Percentiles rank a stretch among this genome's conserved stretches.
Evolutionary conservation across 2,329 filamentous ascomycete genomes (phyloP).

Genomic region (Apiospora kogelbergensis): DNA sequence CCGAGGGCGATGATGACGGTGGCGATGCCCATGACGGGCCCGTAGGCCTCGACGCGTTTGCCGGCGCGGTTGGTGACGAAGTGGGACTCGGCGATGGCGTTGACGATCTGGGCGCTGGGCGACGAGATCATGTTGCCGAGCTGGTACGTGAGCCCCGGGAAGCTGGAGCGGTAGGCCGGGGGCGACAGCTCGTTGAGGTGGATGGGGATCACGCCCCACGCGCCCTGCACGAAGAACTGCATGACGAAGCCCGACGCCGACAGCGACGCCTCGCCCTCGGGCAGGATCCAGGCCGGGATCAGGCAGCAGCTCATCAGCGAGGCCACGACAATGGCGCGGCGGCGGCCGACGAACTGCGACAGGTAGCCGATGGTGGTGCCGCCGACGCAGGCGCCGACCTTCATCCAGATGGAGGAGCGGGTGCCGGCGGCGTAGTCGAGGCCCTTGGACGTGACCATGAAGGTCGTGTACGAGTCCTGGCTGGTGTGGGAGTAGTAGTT

Average conservation of each 20-base stretch:
- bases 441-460: constrained; percentile 73
- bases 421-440: constrained; percentile 63
- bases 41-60: constrained; percentile 65
- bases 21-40: constrained; percentile 72
- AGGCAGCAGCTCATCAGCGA: constrained; percentile 59
- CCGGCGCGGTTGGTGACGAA: constrained; percentile 56
- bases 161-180: constrained; percentile 67
- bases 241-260: constrained; percentile 68
- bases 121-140: constrained; percentile 72
- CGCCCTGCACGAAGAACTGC: constrained; percentile 67
- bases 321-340: constrained; percentile 63
- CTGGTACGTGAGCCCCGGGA: constrained; percentile 72
- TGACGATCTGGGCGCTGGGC: constrained; percentile 60
- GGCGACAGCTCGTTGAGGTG: constrained; percentile 75
- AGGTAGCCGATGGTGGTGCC: constrained; percentile 70
- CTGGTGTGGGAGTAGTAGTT: constrained; percentile 77
- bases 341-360: constrained; percentile 74
- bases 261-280: constrained; percentile 56
- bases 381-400: constrained; percentile 73
- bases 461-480: constrained; percentile 80
- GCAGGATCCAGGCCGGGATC: constrained; percentile 72
- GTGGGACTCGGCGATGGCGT: constrained; percentile 66
- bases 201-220: constrained; percentile 69
- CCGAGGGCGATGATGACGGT: constrained; percentile 74
- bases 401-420: constrained; percentile 80